These are phyloP conservation scores for Somion occarium DNA, from an alignment of 1,284 basidiomycete genomes.

Conservation along the genomic window DNA sequence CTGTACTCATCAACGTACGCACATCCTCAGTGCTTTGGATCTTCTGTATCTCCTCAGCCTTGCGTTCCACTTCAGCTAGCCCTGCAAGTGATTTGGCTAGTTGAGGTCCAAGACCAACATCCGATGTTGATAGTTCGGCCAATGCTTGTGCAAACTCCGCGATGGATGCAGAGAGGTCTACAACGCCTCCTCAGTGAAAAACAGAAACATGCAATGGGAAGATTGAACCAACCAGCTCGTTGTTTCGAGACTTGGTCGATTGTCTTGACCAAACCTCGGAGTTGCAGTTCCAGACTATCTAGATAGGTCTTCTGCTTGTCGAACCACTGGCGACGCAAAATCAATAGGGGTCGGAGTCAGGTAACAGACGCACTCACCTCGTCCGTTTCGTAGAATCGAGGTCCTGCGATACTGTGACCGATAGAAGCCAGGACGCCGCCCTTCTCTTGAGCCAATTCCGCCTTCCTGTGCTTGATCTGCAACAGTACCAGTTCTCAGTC, in stretches of 20 bases:
- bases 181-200: not conserved
- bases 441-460: slow-evolving; percentile 68
- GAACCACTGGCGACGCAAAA: slow-evolving; percentile 80
- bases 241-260: slow-evolving; percentile 82
- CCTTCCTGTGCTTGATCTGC: slow-evolving; percentile 84
- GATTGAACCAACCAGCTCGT: slow-evolving; percentile 45
- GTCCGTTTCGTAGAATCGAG: slow-evolving; percentile 89
- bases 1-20: slow-evolving; percentile 71
- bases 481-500: not conserved
- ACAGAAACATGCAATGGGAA: not conserved
- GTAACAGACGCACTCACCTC: slow-evolving; percentile 48
- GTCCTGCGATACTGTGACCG: slow-evolving; percentile 73
- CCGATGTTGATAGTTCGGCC: slow-evolving; percentile 64
- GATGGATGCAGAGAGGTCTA: slow-evolving; percentile 65
- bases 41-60: slow-evolving; percentile 66
- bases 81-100: slow-evolving; percentile 64
- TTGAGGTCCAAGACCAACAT: slow-evolving; percentile 71
- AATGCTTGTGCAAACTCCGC: slow-evolving; percentile 73
- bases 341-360: slow-evolving; percentile 3
- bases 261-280: slow-evolving; percentile 81
- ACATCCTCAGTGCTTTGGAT: slow-evolving; percentile 78
- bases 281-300: slow-evolving; percentile 85
- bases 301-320: slow-evolving; percentile 84
- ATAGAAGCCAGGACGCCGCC: slow-evolving; percentile 79
- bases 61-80: slow-evolving; percentile 70